Base-by-base conservation (phyloP, 495 filamentous ascomycete species). In the Penicillium goetzii region DNA sequence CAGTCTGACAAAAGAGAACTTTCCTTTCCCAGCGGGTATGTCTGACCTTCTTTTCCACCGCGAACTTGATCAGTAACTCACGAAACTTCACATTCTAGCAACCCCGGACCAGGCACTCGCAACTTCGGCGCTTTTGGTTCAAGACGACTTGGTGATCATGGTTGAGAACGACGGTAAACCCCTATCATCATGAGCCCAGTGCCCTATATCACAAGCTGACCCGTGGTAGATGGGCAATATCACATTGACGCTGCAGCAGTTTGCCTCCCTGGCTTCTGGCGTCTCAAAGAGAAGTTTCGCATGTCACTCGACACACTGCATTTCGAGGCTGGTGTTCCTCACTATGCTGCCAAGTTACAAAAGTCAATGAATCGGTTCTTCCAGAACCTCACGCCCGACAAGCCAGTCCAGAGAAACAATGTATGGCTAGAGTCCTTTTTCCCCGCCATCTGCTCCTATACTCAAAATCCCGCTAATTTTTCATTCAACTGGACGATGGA, bases 121-220 rank as follows among this genome's bases (percentile, higher is more conserved):
- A 61, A 90, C 84, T 67, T 82, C 80, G 30, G 84, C 83, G 21
- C 81, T 89, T 17, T 77, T 91, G 38, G 80, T 88, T 12, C 90
- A 92, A 72, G 90, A 92, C 65, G 90, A 92, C 66, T 74, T 92
- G 0, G 89, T 89, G 1, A 84, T 92, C 41, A 92, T 93, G 90
- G 80, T 92, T 47, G 88, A 92, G 74, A 80, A 77, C 55, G 71
- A 75, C 2, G 89, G 62, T 51, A 32, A 47, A 19, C 9, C 21
- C 9, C 43, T 21, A 12, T 4, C 8, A 1, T 5, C 19, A 23
- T 25, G 10, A 47, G 19, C 21, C n/a, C 4, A 11, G 21, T 23
- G n/a, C n/a, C n/a, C n/a, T n/a, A 5, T 47, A 12, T 47, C n/a
- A 4, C 9, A 12, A 23, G 2, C 43, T 47, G 19, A 47, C 10